These are phyloP conservation scores for Knufia fluminis DNA, from an alignment of 2,329 filamentous ascomycete genomes.

Conservation along the genomic window DNA sequence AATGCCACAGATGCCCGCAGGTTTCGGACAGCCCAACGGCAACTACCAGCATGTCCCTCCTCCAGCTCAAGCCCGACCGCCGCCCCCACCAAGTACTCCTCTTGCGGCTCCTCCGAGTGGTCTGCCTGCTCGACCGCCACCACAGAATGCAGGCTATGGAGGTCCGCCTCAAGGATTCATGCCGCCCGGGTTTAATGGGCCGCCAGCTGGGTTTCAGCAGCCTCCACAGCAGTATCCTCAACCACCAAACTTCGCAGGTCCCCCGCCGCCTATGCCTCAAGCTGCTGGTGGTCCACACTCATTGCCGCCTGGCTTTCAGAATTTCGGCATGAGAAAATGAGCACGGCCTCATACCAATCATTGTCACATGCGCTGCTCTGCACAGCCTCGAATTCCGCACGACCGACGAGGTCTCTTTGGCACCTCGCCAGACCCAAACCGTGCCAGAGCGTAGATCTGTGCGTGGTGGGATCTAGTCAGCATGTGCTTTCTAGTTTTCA, in stretches of 20 bases:
- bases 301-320: slow-evolving; percentile 35
- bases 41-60: slow-evolving; percentile 36
- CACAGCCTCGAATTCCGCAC: too few species aligned
- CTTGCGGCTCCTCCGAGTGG: slow-evolving; percentile 41
- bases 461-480: too few species aligned
- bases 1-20: slow-evolving; percentile 29
- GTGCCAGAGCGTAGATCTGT: too few species aligned
- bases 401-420: too few species aligned
- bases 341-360: background rate
- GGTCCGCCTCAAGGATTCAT: slow-evolving; percentile 51
- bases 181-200: slow-evolving; percentile 34
- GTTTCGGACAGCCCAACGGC: slow-evolving; percentile 34
- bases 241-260: slow-evolving; percentile 41
- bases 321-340: slow-evolving; percentile 14
- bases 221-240: slow-evolving; percentile 30
- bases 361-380: background rate
- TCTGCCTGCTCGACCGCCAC: slow-evolving; percentile 60
- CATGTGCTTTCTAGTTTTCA: too few species aligned
- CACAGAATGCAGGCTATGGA: slow-evolving; percentile 58
- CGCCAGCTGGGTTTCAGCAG: slow-evolving; percentile 30
- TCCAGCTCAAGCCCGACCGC: slow-evolving; percentile 37
- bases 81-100: slow-evolving; percentile 49
- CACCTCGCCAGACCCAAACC: too few species aligned
- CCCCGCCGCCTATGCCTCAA: slow-evolving; percentile 30
- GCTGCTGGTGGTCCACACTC: background rate